phyloP scores from a whole-genome alignment of 139 green algal species.

The Haematococcus lacustris region DNA sequence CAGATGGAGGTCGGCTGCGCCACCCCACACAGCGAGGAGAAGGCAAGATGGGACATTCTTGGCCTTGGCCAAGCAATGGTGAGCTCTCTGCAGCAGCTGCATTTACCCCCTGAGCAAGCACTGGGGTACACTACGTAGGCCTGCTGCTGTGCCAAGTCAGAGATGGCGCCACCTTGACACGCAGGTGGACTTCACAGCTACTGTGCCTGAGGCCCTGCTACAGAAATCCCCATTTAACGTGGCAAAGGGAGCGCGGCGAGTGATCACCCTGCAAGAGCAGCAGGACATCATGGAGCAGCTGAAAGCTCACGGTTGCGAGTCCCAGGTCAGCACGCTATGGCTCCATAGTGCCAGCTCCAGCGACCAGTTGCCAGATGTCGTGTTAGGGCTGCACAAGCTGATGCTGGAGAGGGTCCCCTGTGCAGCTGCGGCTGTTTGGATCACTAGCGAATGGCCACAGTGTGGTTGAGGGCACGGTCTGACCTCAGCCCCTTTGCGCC shows the following conservation, averaged over 20 bases:
- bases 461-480: conserved; percentile 4
- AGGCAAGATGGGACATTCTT: background rate
- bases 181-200: conserved; percentile 7
- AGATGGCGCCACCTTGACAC: too few relatives aligned
- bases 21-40: too few relatives aligned
- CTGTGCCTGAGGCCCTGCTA: background rate
- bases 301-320: conserved; percentile 20
- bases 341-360: background rate
- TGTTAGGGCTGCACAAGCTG: background rate
- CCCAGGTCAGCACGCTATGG: conserved; percentile 19
- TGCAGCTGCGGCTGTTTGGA: background rate
- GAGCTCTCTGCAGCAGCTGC: background rate
- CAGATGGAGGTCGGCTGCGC: too few relatives aligned
- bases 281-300: conserved; percentile 38
- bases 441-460: background rate
- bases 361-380: background rate
- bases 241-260: conserved; percentile 4
- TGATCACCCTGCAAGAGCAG: conserved; percentile 39
- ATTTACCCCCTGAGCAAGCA: background rate
- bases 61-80: conserved; percentile 11
- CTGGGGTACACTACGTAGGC: background rate
- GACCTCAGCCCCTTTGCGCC: background rate
- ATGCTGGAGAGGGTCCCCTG: background rate
- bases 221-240: conserved; percentile 5
- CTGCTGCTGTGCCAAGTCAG: too few relatives aligned